phyloP scores from a whole-genome alignment of 345 rosid species.

The Bretschneidera sinensis region DNA sequence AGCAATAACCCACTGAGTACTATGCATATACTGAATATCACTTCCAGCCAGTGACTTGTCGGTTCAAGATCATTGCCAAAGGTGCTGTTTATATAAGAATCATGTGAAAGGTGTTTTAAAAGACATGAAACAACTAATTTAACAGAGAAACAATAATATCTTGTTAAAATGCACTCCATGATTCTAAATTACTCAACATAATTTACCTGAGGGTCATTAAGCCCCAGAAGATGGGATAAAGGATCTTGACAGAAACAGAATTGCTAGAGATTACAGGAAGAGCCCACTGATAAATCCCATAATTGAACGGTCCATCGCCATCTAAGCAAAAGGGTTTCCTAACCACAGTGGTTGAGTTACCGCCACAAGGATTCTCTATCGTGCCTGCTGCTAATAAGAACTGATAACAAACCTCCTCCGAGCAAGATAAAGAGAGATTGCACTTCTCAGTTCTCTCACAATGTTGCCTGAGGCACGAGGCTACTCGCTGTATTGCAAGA shows the following conservation, averaged over 20 bases:
- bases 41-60: conserved; percentile 49
- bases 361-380: conserved; percentile 22
- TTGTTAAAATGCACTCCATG: too few relatives aligned
- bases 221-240: conserved; percentile 72
- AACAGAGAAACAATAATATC: not conserved
- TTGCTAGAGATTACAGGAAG: conserved; percentile 54
- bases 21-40: conserved; percentile 50
- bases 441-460: conserved; percentile 27
- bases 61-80: conserved; percentile 62
- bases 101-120: not conserved
- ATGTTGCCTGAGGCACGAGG: conserved; percentile 39
- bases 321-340: conserved; percentile 44
- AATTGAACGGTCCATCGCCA: conserved; percentile 35
- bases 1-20: conserved; percentile 48
- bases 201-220: conserved; percentile 50
- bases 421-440: conserved; percentile 37
- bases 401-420: conserved; percentile 39
- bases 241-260: conserved; percentile 43
- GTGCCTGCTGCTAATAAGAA: conserved; percentile 24
- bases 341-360: conserved; percentile 18
- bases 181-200: not conserved
- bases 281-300: conserved; percentile 51
- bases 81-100: conserved; percentile 28
- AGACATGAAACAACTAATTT: not conserved
- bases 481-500: conserved; percentile 42